phyloP scores from a whole-genome alignment of 106 monocot species.

The Platanthera zijinensis region DNA sequence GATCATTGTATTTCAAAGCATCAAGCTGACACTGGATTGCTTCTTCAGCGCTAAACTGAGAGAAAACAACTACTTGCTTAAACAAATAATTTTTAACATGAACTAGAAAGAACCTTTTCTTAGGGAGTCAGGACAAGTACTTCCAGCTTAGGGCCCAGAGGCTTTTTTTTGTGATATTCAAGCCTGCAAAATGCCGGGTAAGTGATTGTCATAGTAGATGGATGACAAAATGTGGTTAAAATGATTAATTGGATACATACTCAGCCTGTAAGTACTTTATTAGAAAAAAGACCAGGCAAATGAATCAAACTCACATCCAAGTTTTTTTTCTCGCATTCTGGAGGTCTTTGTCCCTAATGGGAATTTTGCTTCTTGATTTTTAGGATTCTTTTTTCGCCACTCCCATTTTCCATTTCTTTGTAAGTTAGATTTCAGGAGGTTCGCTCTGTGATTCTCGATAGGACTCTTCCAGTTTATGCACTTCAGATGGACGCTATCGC shows the following conservation, averaged over 20 bases:
- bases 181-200: slow-evolving; percentile 25
- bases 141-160: slow-evolving; percentile 73
- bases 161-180: slow-evolving; percentile 63
- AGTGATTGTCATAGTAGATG: background rate
- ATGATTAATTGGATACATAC: background rate
- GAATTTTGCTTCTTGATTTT: too few species aligned
- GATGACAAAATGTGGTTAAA: background rate
- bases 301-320: background rate
- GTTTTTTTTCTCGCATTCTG: too few species aligned
- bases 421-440: too few species aligned
- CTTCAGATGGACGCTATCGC: too few species aligned
- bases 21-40: slow-evolving; percentile 80
- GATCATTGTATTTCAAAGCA: slow-evolving; percentile 81
- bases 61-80: slow-evolving; percentile 3
- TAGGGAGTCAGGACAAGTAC: slow-evolving; percentile 25
- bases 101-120: background rate
- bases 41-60: slow-evolving; percentile 89
- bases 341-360: too few species aligned
- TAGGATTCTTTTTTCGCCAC: too few species aligned
- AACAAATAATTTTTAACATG: background rate
- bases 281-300: background rate
- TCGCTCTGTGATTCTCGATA: too few species aligned
- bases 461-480: too few species aligned
- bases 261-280: background rate
- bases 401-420: too few species aligned